These are phyloP conservation scores for Ilyonectria sp. DNA, from an alignment of 2,329 filamentous ascomycete species.

Conservation along the genomic window DNA sequence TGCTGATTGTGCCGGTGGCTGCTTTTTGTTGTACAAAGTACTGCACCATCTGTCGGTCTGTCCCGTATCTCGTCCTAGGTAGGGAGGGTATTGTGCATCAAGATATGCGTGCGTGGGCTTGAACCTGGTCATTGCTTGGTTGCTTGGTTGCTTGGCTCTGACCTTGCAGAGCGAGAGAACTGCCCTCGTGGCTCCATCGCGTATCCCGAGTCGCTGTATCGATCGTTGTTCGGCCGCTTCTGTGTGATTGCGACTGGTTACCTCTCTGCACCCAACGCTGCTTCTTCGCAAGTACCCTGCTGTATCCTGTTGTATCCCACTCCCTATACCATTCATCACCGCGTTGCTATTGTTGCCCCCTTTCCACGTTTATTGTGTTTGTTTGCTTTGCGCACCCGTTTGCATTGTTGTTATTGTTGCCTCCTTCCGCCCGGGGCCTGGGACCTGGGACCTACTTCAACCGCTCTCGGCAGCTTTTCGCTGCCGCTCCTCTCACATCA, in stretches of 20 bases:
- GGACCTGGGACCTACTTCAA: slow-evolving; percentile 14
- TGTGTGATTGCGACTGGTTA: slow-evolving; percentile 1
- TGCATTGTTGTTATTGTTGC: slow-evolving; percentile 6
- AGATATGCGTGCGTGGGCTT: slow-evolving; percentile 2
- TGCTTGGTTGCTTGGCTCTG: slow-evolving; percentile 7
- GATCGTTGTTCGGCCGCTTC: slow-evolving; percentile 12
- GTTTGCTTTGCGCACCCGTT: background rate
- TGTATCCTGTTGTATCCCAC: background rate
- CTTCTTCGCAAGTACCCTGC: background rate
- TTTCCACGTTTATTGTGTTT: background rate
- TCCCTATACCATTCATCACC: background rate
- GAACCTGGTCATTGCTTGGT: slow-evolving; percentile 15
- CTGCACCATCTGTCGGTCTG: background rate
- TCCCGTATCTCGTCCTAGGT: background rate
- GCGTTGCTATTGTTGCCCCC: background rate
- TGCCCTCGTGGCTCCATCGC: slow-evolving; percentile 26
- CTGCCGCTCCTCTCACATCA: background rate
- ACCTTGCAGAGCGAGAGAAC: background rate
- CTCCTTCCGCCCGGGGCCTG: slow-evolving; percentile 27
- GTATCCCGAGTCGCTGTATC: slow-evolving; percentile 19
- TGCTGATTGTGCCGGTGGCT: slow-evolving; percentile 8
- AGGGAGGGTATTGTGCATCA: background rate
- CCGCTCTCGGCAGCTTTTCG: slow-evolving; percentile 1
- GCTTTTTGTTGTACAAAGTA: slow-evolving; percentile 10
- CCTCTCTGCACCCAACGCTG: background rate